Evolutionary conservation across 768 basidiomycete species (phyloP), one percentile per base, ranked within the genome.

Genomic region (Rubroboletus pulcherrimus): DNA sequence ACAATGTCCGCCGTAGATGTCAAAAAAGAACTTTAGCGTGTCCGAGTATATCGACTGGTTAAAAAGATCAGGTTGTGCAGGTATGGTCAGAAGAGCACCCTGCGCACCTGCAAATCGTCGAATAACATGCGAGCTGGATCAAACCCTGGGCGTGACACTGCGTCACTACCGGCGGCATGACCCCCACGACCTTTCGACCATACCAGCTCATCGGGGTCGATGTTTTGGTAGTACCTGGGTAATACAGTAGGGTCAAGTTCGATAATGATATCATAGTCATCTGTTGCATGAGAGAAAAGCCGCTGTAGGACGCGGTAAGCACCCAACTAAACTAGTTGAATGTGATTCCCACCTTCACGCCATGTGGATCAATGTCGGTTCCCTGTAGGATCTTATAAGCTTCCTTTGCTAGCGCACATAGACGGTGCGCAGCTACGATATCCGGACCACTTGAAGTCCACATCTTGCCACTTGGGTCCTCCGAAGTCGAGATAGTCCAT

Each of bases 201-300:
- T 1, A 80, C 66, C 2, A 71, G 69, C 2, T 74, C 55, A 58
- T 88, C 79, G 0, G 80, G 78, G 5, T 75, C 60, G 15, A 94
- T 64, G 44, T 86, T 84, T 66, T 98, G 91, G 57, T 80, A 73
- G 67, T 93, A 90, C 21, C 91, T 83, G 1, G 92, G 83, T 2
- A 93, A 71, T 3, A 78, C 70, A 14, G 75, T 49, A 0, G 85
- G 77, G 41, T 93, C 78, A 21, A 98, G 79, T 55, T 89, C 81
- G 34, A 98, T 75, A 8, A 97, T 60, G 61, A 98, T 80, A 63
- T 97, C 88, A 65, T 97, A 99, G 63, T 94, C 89, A 3, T 83
- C 76, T 3, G 83, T 81, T 0, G 94, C 90, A 61, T 96, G 92
- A 10, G 81, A 74, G 74, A 98, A 97, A 50, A 98, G 77, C n/a